Percentiles rank a stretch among this genome's conserved stretches.
These are phyloP conservation scores for Thalassiosira livingstoniorum DNA, from an alignment of 352 stramenopile species.

Conservation along the genomic window DNA sequence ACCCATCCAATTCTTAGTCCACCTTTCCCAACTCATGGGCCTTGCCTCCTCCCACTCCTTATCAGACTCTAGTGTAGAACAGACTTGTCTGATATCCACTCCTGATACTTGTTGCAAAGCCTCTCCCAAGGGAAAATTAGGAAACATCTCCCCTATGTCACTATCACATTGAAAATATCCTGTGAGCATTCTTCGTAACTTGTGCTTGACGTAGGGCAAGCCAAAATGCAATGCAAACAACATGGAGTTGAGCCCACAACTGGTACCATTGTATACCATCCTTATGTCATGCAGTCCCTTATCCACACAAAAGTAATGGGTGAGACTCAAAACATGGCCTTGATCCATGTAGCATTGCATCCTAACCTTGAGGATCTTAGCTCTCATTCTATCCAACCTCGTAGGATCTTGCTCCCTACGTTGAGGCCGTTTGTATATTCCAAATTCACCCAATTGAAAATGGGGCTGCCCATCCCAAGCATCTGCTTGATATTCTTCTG, in stretches of 20 bases:
- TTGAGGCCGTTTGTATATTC: neutral
- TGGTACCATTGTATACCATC: conserved; percentile 60
- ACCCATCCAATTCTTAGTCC: conserved; percentile 53
- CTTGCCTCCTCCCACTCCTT: conserved; percentile 3
- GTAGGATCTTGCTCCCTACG: neutral
- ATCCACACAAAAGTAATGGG: conserved; percentile 39
- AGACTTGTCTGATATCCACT: conserved; percentile 29
- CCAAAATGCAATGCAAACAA: conserved; percentile 53
- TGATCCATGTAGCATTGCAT: conserved; percentile 8
- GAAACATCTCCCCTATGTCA: conserved; percentile 54
- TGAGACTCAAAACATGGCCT: conserved; percentile 15
- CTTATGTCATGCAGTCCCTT: conserved; percentile 58
- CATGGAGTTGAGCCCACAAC: conserved; percentile 49
- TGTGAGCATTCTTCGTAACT: conserved; percentile 14
- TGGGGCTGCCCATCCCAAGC: neutral
- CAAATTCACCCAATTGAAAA: neutral
- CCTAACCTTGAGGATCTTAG: neutral
- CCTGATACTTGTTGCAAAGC: conserved; percentile 5
- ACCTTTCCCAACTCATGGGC: conserved; percentile 28
- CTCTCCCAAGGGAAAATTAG: conserved; percentile 31
- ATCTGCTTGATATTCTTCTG: neutral
- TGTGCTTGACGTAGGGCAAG: conserved; percentile 42
- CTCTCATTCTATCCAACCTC: neutral
- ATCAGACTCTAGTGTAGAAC: neutral
- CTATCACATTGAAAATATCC: conserved; percentile 31